A percentile compares a stretch with the other conserved stretches of the same genome.
Evolutionary conservation across 768 basidiomycete genomes (phyloP).

Genomic region (Termitomyces bulborhizus): DNA sequence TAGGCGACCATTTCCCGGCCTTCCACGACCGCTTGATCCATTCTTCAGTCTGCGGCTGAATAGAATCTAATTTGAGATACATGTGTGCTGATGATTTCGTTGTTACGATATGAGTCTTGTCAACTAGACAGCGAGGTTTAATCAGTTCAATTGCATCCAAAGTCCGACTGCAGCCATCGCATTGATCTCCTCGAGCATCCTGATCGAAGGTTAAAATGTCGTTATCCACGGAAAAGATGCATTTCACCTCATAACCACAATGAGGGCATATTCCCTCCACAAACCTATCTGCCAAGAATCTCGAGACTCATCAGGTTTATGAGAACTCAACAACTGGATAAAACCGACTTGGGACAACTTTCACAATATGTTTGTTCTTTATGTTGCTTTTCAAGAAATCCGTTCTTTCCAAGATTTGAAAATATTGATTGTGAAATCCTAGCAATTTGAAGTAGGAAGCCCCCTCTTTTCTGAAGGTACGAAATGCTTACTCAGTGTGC

Average conservation of each 20-base stretch:
- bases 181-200: conserved; percentile 98
- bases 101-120: conserved; percentile 72
- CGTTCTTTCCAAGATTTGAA: conserved; percentile 73
- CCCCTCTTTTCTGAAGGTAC: not conserved
- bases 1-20: conserved; percentile 88
- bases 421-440: conserved; percentile 93
- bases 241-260: conserved; percentile 73
- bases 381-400: conserved; percentile 71
- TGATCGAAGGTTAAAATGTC: conserved; percentile 19
- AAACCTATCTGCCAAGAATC: conserved; percentile 94
- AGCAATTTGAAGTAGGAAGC: not conserved
- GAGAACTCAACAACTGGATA: not conserved
- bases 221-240: not conserved
- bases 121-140: conserved; percentile 89
- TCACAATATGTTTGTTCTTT: conserved; percentile 96
- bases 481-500: conserved; percentile 71
- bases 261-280: conserved; percentile 98
- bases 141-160: conserved; percentile 91
- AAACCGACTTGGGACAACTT: conserved; percentile 70
- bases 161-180: conserved; percentile 89
- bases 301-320: conserved; percentile 19
- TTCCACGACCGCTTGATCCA: conserved; percentile 82
- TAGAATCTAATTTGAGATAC: conserved; percentile 79
- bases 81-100: conserved; percentile 82
- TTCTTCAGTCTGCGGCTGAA: conserved; percentile 78